Evolutionary conservation across 1,284 basidiomycete species (phyloP).

Genomic region (Ganoderma leucocontextum): DNA sequence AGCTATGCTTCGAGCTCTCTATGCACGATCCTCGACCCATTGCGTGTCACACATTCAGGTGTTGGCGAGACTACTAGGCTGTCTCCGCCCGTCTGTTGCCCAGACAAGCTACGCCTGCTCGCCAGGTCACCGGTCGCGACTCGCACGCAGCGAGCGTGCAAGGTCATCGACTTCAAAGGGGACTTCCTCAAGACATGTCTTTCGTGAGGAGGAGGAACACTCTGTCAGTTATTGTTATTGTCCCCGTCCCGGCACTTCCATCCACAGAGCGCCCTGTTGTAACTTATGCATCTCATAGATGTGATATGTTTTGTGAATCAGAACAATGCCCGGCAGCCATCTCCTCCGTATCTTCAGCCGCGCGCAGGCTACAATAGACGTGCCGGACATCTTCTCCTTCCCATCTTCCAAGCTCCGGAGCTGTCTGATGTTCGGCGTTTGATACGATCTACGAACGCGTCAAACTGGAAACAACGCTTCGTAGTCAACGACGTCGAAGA

Average conservation of each 20-base stretch:
- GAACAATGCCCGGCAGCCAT: not conserved
- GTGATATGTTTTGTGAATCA: not conserved
- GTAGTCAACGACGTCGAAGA: not conserved
- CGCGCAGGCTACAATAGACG: not conserved
- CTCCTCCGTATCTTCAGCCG: not conserved
- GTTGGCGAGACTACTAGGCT: slow-evolving; percentile 8
- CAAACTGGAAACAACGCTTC: not conserved
- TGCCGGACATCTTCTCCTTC: not conserved
- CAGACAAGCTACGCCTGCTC: not conserved
- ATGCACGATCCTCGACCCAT: not conserved
- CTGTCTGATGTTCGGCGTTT: not conserved
- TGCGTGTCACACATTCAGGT: not conserved
- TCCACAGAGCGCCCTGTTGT: not conserved
- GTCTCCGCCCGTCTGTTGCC: too few species aligned
- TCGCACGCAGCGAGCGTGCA: not conserved
- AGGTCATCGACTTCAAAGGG: not conserved
- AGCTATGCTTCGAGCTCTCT: too few species aligned
- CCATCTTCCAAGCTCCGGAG: not conserved
- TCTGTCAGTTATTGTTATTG: not conserved
- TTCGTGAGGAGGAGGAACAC: not conserved
- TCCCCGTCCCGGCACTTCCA: not conserved
- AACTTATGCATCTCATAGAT: not conserved
- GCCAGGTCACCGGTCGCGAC: too few species aligned
- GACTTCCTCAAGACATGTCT: not conserved
- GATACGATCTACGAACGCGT: not conserved